Evolutionary conservation across 2,329 filamentous ascomycete genomes (phyloP).

Genomic region (Parafenestella ontariensis): DNA sequence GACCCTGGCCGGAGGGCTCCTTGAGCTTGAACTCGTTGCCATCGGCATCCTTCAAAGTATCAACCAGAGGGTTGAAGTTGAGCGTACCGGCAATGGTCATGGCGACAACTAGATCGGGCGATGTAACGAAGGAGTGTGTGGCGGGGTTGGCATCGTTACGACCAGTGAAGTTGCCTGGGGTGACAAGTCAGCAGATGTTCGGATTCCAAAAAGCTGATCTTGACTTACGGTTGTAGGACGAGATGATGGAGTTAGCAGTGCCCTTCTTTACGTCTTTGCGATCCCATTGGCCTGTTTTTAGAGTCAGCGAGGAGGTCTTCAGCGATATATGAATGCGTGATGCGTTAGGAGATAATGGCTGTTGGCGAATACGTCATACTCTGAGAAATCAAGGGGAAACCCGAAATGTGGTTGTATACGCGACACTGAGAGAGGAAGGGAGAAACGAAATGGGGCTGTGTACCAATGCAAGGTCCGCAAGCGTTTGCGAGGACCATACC

Average conservation of each 20-base stretch:
- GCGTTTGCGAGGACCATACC: conserved; percentile 95
- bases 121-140: conserved; percentile 92
- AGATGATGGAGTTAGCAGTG: conserved; percentile 93
- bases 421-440: too few relatives aligned
- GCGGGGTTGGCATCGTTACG: conserved; percentile 96
- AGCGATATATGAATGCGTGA: too few relatives aligned
- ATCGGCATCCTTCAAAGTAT: conserved; percentile 91
- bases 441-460: background rate
- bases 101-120: conserved; percentile 87
- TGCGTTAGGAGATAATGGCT: too few relatives aligned
- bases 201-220: background rate
- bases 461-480: conserved; percentile 72
- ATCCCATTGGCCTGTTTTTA: conserved; percentile 75
- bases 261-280: conserved; percentile 94
- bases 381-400: too few relatives aligned
- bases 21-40: conserved; percentile 94
- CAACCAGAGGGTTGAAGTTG: conserved; percentile 94
- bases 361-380: too few relatives aligned
- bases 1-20: conserved; percentile 78
- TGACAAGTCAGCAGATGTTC: background rate
- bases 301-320: conserved; percentile 8
- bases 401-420: too few relatives aligned
- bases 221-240: conserved; percentile 87
- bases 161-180: conserved; percentile 82
- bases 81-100: conserved; percentile 83